Percentiles rank a stretch among this genome's conserved stretches.
These are phyloP conservation scores for Orbilia javanica DNA, from an alignment of 2,329 filamentous ascomycete genomes.

Conservation along the genomic window DNA sequence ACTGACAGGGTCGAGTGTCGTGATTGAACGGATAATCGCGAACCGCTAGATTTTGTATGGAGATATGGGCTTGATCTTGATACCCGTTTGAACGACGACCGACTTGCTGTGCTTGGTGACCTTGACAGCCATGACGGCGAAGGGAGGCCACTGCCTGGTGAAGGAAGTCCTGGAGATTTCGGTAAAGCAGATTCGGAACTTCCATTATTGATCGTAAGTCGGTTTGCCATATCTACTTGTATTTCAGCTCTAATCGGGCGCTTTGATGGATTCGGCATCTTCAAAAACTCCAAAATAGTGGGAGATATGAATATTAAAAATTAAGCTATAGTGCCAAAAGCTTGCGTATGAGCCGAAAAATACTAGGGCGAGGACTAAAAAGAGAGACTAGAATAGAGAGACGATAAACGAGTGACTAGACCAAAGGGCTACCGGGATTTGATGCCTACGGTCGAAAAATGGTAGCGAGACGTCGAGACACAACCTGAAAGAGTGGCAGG, in stretches of 20 bases:
- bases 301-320: background rate
- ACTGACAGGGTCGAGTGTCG: slow-evolving; percentile 15
- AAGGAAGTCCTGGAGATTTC: slow-evolving; percentile 15
- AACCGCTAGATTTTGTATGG: slow-evolving; percentile 24
- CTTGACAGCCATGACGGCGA: slow-evolving; percentile 21
- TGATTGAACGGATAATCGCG: slow-evolving; percentile 20
- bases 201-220: slow-evolving; percentile 10
- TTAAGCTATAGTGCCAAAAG: background rate
- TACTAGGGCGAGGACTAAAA: background rate
- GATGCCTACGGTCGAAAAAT: background rate
- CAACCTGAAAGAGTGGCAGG: slow-evolving; percentile 1
- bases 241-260: background rate
- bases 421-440: background rate
- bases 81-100: slow-evolving; percentile 4
- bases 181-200: slow-evolving; percentile 23
- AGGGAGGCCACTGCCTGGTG: background rate
- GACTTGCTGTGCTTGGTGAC: background rate
- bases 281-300: background rate
- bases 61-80: slow-evolving; percentile 1
- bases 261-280: slow-evolving; percentile 17
- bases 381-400: slow-evolving; percentile 24
- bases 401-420: slow-evolving; percentile 24
- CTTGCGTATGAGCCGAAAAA: background rate
- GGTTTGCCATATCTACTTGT: slow-evolving; percentile 4
- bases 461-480: background rate